phyloP scores from a whole-genome alignment of 805 yeast species.

The Saccharomycopsis olivae region DNA sequence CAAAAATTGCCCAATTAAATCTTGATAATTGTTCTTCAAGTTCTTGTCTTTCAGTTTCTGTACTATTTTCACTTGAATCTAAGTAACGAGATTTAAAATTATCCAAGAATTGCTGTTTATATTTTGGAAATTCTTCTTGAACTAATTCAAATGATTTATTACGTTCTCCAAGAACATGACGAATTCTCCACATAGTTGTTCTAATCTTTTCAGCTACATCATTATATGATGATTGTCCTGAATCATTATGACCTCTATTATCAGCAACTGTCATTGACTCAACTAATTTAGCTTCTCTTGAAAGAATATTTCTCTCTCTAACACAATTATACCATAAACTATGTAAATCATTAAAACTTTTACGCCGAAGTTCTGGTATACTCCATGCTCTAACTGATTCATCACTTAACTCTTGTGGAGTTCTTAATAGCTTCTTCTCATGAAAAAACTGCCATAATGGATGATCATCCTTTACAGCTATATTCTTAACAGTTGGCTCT shows the following conservation, averaged over 20 bases:
- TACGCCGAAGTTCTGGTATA: slow-evolving; percentile 78
- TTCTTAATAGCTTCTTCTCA: slow-evolving; percentile 51
- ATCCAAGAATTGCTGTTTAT: slow-evolving; percentile 38
- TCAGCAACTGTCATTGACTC: slow-evolving; percentile 24
- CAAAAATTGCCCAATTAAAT: slow-evolving; percentile 72
- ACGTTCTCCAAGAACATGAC: slow-evolving; percentile 82
- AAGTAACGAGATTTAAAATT: slow-evolving; percentile 53
- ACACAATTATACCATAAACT: slow-evolving; percentile 81
- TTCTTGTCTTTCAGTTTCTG: slow-evolving; percentile 40
- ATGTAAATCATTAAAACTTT: slow-evolving; percentile 87
- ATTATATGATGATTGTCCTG: slow-evolving; percentile 11
- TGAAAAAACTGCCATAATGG: slow-evolving; percentile 92
- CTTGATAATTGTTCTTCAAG: slow-evolving; percentile 64
- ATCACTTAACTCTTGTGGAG: slow-evolving; percentile 39
- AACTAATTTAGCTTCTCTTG: slow-evolving; percentile 61
- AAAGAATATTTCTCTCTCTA: slow-evolving; percentile 70
- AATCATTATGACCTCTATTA: not conserved
- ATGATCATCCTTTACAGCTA: slow-evolving; percentile 70
- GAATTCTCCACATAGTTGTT: slow-evolving; percentile 66
- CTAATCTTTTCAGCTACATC: slow-evolving; percentile 35
- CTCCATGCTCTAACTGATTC: slow-evolving; percentile 72
- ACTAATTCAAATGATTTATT: slow-evolving; percentile 59
- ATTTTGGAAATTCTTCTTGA: slow-evolving; percentile 32
- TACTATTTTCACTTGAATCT: not conserved
- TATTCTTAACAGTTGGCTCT: slow-evolving; percentile 66